Evolutionary conservation across 2,329 filamentous ascomycete genomes (phyloP).

Genomic region (Colletotrichum tabaci): DNA sequence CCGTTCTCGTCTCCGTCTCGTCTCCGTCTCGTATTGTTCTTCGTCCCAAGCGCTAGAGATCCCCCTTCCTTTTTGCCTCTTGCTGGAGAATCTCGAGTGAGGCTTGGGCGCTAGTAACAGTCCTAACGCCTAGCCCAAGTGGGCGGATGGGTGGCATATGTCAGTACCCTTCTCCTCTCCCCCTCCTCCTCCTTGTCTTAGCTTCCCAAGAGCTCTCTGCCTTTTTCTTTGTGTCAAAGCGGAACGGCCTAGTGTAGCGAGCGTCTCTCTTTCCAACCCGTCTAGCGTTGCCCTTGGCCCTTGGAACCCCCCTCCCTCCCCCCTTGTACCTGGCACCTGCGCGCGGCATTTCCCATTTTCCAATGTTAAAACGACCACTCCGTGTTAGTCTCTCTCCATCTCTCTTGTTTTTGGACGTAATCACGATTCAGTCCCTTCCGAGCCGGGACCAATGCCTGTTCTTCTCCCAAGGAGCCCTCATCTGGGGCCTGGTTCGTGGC

Average conservation of each 20-base stretch:
- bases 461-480: conserved; percentile 11
- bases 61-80: neutral
- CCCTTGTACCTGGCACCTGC: conserved; percentile 34
- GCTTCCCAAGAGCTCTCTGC: too few relatives aligned
- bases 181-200: too few relatives aligned
- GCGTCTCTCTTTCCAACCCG: conserved; percentile 18
- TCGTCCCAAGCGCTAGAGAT: neutral
- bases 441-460: conserved; percentile 30
- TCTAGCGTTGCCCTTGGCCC: conserved; percentile 27
- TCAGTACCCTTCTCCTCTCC: conserved; percentile 28
- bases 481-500: conserved; percentile 22
- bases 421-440: conserved; percentile 18
- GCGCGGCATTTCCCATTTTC: conserved; percentile 14
- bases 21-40: conserved; percentile 6
- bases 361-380: neutral
- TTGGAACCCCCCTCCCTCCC: conserved; percentile 28
- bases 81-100: conserved; percentile 27
- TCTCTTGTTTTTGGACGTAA: conserved; percentile 10
- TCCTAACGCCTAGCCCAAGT: conserved; percentile 14
- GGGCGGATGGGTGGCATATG: conserved; percentile 31
- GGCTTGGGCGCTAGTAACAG: neutral
- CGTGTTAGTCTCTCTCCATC: neutral
- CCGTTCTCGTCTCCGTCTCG: neutral
- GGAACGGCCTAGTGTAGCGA: conserved; percentile 13
- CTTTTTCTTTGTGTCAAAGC: conserved; percentile 35